phyloP scores from a whole-genome alignment of 148 eudicot genomes.

The Fallopia convolvulus region DNA sequence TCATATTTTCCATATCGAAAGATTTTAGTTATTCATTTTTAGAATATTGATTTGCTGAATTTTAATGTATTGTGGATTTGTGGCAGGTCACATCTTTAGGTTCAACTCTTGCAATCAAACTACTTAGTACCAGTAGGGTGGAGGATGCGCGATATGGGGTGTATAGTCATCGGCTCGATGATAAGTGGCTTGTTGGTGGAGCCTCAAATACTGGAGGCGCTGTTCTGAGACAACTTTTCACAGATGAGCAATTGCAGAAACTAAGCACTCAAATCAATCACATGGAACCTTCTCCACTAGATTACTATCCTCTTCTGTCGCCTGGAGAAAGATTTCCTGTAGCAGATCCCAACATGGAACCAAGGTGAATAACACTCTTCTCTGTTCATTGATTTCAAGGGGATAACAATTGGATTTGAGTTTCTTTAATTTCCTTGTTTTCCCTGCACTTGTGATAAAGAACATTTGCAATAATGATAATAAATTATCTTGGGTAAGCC shows the following conservation, averaged over 20 bases:
- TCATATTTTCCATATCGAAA: background rate
- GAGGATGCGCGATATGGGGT: conserved; percentile 94
- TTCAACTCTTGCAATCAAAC: conserved; percentile 95
- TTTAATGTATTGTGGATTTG: background rate
- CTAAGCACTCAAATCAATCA: conserved; percentile 73
- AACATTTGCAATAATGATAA: no score
- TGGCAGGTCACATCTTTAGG: conserved; percentile 89
- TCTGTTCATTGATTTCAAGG: background rate
- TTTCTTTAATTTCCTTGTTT: no score
- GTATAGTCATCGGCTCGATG: conserved; percentile 89
- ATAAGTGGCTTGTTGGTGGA: conserved; percentile 98
- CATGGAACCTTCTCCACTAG: conserved; percentile 49
- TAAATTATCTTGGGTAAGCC: no score
- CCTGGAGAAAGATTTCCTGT: conserved; percentile 95
- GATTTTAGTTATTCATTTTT: background rate
- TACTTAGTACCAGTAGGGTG: conserved; percentile 73
- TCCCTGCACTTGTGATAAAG: no score
- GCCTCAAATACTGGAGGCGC: conserved; percentile 99
- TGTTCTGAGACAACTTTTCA: conserved; percentile 65
- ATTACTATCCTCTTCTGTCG: conserved; percentile 74
- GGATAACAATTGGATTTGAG: no score
- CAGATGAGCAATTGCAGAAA: conserved; percentile 62
- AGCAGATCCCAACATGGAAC: conserved; percentile 72
- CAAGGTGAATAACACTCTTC: conserved; percentile 40
- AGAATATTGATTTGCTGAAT: background rate